Evolutionary conservation across 805 yeast species (phyloP).

Genomic region (Cyberlindnera samutprakarnensis): DNA sequence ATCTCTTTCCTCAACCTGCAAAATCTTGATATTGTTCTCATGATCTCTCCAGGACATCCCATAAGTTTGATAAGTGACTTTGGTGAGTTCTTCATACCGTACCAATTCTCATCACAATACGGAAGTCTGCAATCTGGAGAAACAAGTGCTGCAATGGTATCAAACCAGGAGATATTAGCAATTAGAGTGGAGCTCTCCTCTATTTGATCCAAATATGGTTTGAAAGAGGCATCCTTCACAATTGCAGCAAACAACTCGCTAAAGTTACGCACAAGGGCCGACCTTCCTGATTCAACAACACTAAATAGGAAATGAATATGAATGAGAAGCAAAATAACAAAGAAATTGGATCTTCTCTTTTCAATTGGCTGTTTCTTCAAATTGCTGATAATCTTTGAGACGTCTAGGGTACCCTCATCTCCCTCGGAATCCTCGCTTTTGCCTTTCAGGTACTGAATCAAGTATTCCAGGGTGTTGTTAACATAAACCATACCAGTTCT

Average conservation of each 20-base stretch:
- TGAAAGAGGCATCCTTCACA: constrained; percentile 39
- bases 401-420: constrained; percentile 19
- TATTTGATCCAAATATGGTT: constrained; percentile 34
- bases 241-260: constrained; percentile 43
- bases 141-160: constrained; percentile 46
- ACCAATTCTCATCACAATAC: constrained; percentile 45
- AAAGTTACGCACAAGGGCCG: constrained; percentile 42
- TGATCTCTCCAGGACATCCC: constrained; percentile 57
- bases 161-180: constrained; percentile 52
- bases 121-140: constrained; percentile 53
- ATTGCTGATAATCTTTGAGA: constrained; percentile 29
- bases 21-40: constrained; percentile 36
- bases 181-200: constrained; percentile 43
- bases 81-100: constrained; percentile 34
- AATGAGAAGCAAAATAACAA: constrained; percentile 42
- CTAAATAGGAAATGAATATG: constrained; percentile 50
- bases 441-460: constrained; percentile 36
- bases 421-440: constrained; percentile 13
- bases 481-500: constrained; percentile 46
- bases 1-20: constrained; percentile 29
- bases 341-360: constrained; percentile 32
- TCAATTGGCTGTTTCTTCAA: constrained; percentile 27
- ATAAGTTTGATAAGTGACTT: constrained; percentile 45
- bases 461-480: constrained; percentile 47
- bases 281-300: constrained; percentile 46